These are phyloP conservation scores for Phytophthora lateralis DNA, from an alignment of 352 stramenopile genomes.

Conservation along the genomic window DNA sequence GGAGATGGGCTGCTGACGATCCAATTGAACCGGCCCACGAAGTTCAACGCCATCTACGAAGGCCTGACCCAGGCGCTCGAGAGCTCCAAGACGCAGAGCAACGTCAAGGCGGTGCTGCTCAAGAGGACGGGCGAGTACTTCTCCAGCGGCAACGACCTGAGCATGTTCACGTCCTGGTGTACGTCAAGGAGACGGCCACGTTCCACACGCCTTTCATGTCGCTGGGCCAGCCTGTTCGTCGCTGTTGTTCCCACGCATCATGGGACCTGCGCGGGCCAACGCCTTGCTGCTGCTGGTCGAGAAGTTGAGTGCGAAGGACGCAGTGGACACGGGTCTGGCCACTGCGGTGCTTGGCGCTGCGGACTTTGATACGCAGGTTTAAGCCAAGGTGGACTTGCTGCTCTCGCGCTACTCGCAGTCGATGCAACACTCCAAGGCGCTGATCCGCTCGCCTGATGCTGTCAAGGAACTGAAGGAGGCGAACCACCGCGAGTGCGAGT, in stretches of 20 bases:
- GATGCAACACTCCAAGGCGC: slow-evolving; percentile 65
- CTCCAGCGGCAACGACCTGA: slow-evolving; percentile 89
- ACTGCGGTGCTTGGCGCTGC: slow-evolving; percentile 59
- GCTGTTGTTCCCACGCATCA: slow-evolving; percentile 80
- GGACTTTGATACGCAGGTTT: slow-evolving; percentile 67
- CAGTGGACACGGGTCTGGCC: slow-evolving; percentile 48
- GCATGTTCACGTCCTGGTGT: slow-evolving; percentile 87
- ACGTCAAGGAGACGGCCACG: slow-evolving; percentile 83
- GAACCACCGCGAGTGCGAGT: slow-evolving; percentile 67
- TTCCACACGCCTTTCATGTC: slow-evolving; percentile 94
- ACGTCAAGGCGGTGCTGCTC: slow-evolving; percentile 85
- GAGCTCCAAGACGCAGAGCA: slow-evolving; percentile 60
- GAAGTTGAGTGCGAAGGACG: slow-evolving; percentile 75
- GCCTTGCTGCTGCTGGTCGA: slow-evolving; percentile 89
- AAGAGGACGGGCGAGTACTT: slow-evolving; percentile 90
- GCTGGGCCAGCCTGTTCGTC: slow-evolving; percentile 92
- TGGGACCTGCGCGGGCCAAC: slow-evolving; percentile 88
- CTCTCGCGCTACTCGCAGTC: slow-evolving; percentile 69
- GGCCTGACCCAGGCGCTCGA: slow-evolving; percentile 74
- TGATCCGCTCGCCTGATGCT: slow-evolving; percentile 53
- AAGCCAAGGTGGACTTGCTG: slow-evolving; percentile 65
- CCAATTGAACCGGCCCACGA: slow-evolving; percentile 77
- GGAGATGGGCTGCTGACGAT: slow-evolving; percentile 73
- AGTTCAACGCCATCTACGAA: slow-evolving; percentile 91
- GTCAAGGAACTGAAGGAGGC: slow-evolving; percentile 62